Evolutionary conservation across 2,329 filamentous ascomycete genomes (phyloP).

Genomic region (Fusarium duplospermum): DNA sequence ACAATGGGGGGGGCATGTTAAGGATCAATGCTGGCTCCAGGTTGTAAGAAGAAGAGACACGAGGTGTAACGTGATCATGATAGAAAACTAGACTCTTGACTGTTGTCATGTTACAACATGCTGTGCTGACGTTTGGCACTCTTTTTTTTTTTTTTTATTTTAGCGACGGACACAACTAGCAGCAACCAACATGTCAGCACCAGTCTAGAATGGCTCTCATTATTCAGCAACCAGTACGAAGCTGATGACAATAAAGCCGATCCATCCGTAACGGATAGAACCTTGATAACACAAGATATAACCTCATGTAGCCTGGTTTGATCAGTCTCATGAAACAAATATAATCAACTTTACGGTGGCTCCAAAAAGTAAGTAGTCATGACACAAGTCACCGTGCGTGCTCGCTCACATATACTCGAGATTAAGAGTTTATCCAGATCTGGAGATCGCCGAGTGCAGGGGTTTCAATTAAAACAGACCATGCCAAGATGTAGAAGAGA

Average conservation of each 20-base stretch:
- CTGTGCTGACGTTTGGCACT: background rate
- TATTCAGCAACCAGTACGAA: background rate
- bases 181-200: background rate
- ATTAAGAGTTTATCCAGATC: background rate
- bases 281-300: background rate
- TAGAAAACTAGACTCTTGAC: background rate
- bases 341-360: background rate
- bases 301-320: background rate
- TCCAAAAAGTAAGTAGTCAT: background rate
- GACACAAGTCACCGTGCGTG: background rate
- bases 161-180: background rate
- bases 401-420: background rate
- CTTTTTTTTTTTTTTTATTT: too few relatives aligned
- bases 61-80: background rate
- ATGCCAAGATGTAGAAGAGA: background rate
- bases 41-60: background rate
- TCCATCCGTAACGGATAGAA: constrained; percentile 10
- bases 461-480: background rate
- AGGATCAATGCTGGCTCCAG: background rate
- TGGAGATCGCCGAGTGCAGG: background rate
- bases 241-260: background rate
- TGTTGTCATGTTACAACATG: background rate
- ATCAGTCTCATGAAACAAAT: background rate
- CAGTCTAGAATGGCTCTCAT: background rate
- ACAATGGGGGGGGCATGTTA: background rate